Evolutionary conservation across 2,329 filamentous ascomycete genomes (phyloP).

Genomic region (Orbilia oligospora): DNA sequence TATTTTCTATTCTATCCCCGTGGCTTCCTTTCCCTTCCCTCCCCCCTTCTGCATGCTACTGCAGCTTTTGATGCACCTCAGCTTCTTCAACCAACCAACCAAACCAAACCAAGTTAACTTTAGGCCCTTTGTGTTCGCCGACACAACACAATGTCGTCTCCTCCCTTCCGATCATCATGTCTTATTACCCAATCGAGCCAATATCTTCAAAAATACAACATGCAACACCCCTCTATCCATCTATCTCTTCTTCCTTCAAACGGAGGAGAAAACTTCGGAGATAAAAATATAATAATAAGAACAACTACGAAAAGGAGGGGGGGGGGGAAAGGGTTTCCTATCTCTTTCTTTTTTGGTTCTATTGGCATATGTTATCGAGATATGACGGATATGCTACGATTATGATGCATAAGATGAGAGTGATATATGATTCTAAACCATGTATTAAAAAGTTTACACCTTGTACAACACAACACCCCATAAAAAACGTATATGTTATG

Average conservation of each 20-base stretch:
- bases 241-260: constrained; percentile 2
- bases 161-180: constrained; percentile 18
- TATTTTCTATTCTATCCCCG: no score
- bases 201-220: constrained; percentile 16
- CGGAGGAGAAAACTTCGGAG: constrained; percentile 11
- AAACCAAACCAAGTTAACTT: neutral
- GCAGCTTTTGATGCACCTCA: neutral
- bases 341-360: neutral
- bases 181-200: constrained; percentile 14
- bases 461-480: no score
- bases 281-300: neutral
- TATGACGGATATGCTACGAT: constrained; percentile 3
- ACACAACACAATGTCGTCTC: constrained; percentile 31
- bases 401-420: neutral
- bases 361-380: neutral
- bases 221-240: constrained; percentile 1
- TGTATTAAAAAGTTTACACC: no score
- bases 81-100: no score
- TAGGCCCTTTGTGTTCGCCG: neutral
- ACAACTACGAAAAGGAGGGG: no score
- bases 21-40: no score
- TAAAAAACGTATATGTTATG: no score
- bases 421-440: no score
- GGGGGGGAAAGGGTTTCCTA: neutral
- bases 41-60: neutral